Percentiles rank a stretch among this genome's conserved stretches.
Conservation (phyloP, 495 filamentous ascomycete species). For the Penicillium argentinense region DNA sequence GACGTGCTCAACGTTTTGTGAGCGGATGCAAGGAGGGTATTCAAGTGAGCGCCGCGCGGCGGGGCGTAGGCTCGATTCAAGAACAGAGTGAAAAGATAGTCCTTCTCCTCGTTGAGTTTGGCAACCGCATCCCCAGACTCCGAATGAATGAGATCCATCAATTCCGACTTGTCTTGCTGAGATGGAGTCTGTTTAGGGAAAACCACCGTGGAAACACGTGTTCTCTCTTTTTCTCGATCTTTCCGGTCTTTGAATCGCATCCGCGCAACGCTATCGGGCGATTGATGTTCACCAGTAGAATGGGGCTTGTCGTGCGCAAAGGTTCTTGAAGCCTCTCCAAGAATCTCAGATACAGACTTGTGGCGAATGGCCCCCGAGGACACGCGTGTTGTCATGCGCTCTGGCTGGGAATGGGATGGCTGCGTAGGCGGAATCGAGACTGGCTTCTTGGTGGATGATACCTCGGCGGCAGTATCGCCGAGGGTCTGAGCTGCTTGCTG, state of each 20-base stretch:
- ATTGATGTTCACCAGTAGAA: conserved; percentile 31
- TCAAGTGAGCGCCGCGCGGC: conserved; percentile 60
- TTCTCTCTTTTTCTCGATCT: conserved; percentile 60
- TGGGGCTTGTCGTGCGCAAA: conserved; percentile 33
- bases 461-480: conserved; percentile 13
- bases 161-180: conserved; percentile 39
- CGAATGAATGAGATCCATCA: conserved; percentile 36
- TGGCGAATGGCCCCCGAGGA: conserved; percentile 67
- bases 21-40: conserved; percentile 67
- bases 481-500: conserved; percentile 7
- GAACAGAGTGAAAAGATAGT: conserved; percentile 84
- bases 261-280: conserved; percentile 46
- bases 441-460: conserved; percentile 11
- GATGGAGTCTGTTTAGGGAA: conserved; percentile 62
- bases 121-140: conserved; percentile 49
- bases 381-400: conserved; percentile 63
- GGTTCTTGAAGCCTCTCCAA: conserved; percentile 59
- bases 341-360: conserved; percentile 72
- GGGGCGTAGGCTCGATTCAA: conserved; percentile 63
- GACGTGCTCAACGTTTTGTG: conserved; percentile 80
- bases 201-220: conserved; percentile 73
- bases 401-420: conserved; percentile 35
- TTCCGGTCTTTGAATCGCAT: conserved; percentile 55
- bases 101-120: conserved; percentile 55
- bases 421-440: conserved; percentile 21